Percentiles rank a stretch among this genome's conserved stretches.
phyloP scores from a whole-genome alignment of 345 rosid species.

The Nasturtium officinale region DNA sequence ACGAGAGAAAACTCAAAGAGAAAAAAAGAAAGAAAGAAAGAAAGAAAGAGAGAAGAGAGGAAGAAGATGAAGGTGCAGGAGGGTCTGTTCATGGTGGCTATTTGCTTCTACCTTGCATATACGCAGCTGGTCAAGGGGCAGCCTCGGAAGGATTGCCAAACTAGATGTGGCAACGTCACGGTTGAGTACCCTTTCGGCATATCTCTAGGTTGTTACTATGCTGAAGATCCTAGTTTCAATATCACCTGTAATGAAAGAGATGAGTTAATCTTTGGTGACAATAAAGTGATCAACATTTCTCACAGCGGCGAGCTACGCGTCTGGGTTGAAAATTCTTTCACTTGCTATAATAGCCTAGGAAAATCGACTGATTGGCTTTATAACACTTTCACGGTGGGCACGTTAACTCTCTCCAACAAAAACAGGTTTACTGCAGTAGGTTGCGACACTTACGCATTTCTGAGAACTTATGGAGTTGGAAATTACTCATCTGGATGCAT shows the following conservation, averaged over 20 bases:
- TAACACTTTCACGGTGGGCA: background rate
- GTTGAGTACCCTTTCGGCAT: constrained; percentile 49
- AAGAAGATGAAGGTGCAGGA: constrained; percentile 17
- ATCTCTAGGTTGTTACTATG: constrained; percentile 31
- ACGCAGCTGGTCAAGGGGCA: constrained; percentile 3
- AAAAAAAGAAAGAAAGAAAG: background rate
- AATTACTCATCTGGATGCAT: background rate
- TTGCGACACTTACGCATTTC: background rate
- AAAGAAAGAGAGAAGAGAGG: background rate
- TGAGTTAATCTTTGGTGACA: background rate
- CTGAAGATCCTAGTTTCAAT: background rate
- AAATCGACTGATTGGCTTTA: background rate
- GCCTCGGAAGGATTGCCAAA: background rate
- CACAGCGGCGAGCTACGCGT: background rate
- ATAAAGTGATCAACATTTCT: background rate
- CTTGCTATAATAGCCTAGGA: too few species aligned
- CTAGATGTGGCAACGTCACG: constrained; percentile 30
- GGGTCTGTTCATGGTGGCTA: background rate
- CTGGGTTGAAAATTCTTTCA: background rate
- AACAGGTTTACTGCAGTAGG: background rate
- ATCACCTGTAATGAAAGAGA: background rate
- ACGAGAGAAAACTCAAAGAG: too few species aligned
- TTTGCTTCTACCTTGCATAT: background rate
- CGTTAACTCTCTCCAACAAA: too few species aligned
- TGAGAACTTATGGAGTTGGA: background rate